Evolutionary conservation across 2,329 filamentous ascomycete genomes (phyloP), one percentile per base, ranked within the genome.

Genomic region (Epichloe uncinata): DNA sequence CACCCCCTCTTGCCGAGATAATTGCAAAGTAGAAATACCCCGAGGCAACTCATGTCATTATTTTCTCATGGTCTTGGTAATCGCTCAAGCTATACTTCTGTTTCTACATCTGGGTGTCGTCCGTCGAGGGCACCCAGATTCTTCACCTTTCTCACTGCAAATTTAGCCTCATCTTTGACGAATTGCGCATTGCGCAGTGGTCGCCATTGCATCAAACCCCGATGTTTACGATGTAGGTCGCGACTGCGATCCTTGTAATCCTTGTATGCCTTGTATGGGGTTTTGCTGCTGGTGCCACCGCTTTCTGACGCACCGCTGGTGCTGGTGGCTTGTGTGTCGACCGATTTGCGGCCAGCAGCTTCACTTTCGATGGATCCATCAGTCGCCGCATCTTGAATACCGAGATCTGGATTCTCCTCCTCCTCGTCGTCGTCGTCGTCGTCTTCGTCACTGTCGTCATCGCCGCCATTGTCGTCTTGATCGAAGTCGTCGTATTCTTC

Each of bases 121-220:
- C 91, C 91, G 40, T 81, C 81, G 61, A 97, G 67, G 35, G 82
- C 83, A 9, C 93, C 75, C 62, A 87, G 82, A 60, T 85, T 84
- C 65, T 83, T 85, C 50, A 94, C 69, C 64, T 86, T 87, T 42
- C 82, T 74, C 5, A 89, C 66, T 0, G 86, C 87, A 68, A 83
- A 90, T 59, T 85, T 84, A 0, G 85, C 81, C 71, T 97, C 87
- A 59, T 96, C 77, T 68, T 93, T 95, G 42, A 84, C 90, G 64
- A 96, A 97, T 56, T 82, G 81, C 20, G 81, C 73, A 62, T 95
- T 95, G 40, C 91, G 76, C 63, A 90, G 85, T 0, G 91, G 90
- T 61, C 82, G 86, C 89, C 90, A 97, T 66, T 97, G 91, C 87
- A 96, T 95, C 62, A 95, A 60, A 0, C 91, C 91, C 11, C 90